Evolutionary conservation across 768 basidiomycete species (phyloP).

Genomic region (Pulveroboletus ravenelii): DNA sequence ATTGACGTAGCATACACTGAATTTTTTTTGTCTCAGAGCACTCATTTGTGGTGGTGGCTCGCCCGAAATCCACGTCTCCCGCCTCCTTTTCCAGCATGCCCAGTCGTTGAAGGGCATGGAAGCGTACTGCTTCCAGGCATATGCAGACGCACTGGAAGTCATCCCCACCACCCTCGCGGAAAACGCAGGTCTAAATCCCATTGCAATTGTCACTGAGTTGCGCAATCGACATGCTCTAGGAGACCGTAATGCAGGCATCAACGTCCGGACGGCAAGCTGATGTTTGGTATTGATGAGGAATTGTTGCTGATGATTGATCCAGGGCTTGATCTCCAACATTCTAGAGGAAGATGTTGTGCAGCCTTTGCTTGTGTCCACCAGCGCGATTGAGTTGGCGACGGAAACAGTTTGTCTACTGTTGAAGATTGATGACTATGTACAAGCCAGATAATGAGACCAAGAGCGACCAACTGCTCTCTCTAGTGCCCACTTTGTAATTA

Average conservation of each 20-base stretch:
- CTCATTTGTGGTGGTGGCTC: conserved; percentile 96
- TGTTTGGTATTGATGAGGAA: neutral
- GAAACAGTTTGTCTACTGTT: conserved; percentile 96
- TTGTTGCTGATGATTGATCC: conserved; percentile 8
- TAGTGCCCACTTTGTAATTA: neutral
- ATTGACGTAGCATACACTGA: neutral
- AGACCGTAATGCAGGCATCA: conserved; percentile 93
- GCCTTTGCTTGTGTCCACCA: conserved; percentile 90
- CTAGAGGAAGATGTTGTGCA: conserved; percentile 97
- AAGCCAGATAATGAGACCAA: conserved; percentile 50
- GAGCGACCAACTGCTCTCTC: neutral
- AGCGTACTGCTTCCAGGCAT: conserved; percentile 98
- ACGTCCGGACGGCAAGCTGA: conserved; percentile 82
- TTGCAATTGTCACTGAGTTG: conserved; percentile 96
- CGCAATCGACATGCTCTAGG: conserved; percentile 96
- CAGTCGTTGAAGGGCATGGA: conserved; percentile 97
- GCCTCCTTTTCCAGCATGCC: conserved; percentile 83
- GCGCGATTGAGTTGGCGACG: conserved; percentile 90
- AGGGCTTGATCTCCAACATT: conserved; percentile 97
- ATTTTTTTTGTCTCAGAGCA: conserved; percentile 45
- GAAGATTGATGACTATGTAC: conserved; percentile 94
- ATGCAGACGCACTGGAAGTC: conserved; percentile 95
- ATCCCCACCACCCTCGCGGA: conserved; percentile 97
- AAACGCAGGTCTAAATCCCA: conserved; percentile 97
- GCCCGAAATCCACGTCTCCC: conserved; percentile 96